Evolutionary conservation across 2,329 filamentous ascomycete genomes (phyloP), one percentile per base, ranked within the genome.

Genomic region (Pseudocercospora pini-densiflorae): DNA sequence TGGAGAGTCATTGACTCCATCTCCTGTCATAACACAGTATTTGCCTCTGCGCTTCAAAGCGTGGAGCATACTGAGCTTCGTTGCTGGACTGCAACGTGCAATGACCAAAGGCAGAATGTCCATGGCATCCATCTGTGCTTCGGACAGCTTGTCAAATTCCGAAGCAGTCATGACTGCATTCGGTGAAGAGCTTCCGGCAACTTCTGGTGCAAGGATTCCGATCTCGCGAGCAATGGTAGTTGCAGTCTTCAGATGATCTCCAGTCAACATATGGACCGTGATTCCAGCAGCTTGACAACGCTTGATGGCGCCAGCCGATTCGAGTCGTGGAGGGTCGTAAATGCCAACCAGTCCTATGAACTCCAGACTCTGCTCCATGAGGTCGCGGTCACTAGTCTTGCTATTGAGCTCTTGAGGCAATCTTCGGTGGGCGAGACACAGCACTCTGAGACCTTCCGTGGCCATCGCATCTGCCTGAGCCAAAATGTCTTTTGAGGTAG

Each of bases 241-340:
- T 1, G 82, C 82, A 6, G 82, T 83, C 61, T 79, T 80, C 29
- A 79, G 77, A 65, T 83, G 81, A 45, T 84, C 82, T 51, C 82
- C 82, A 45, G 82, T 84, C 29, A 83, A 76, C 82, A 84, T 84
- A 68, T 83, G 81, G 1, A 84, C 81, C 0, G 79, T 81, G 54
- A 84, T 83, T n/a, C 81, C 81, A 49, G 81, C 81, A 47, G 77
- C 73, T 64, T 82, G 80, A 40, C 81, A 83, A 63, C 80, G 77
- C 27, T 76, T 76, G 57, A 84, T 82, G 16, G 81, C 81, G 40
- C 76, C 70, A 24, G 73, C 73, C 24, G 75, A 75, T 59, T 77
- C 76, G 5, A 74, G 54, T 36, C 76, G 74, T 43, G 74, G 76
- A n/a, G 73, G 76, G 64, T 76, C 76, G 65, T 75, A 75, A 53